A percentile compares a stretch with the other conserved stretches of the same genome.
These are phyloP conservation scores for Fusarium foetens DNA, from an alignment of 2,329 filamentous ascomycete species.

Conservation along the genomic window DNA sequence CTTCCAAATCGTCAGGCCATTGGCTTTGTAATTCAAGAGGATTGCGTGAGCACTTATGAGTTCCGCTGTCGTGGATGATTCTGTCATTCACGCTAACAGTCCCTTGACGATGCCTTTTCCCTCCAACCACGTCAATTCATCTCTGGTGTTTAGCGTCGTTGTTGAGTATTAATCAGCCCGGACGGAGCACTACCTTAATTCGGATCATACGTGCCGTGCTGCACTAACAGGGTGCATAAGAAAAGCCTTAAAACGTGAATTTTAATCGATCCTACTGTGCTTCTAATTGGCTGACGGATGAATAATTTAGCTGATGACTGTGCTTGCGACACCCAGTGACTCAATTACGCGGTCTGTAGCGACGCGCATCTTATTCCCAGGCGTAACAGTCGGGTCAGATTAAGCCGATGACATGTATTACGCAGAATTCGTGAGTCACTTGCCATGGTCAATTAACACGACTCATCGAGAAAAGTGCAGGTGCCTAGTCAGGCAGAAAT, in stretches of 20 bases:
- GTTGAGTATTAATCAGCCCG: not conserved
- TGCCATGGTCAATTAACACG: not conserved
- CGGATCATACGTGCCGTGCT: conserved; percentile 3
- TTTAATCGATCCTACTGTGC: no score
- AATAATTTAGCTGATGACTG: not conserved
- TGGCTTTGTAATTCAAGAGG: not conserved
- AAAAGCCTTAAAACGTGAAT: not conserved
- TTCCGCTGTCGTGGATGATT: not conserved
- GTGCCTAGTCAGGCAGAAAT: not conserved
- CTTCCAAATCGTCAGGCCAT: not conserved
- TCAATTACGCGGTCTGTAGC: conserved; percentile 12
- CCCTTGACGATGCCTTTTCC: not conserved
- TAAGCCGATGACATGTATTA: conserved; percentile 2
- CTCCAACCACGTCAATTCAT: not conserved
- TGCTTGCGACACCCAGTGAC: conserved; percentile 9
- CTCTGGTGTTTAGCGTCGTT: not conserved
- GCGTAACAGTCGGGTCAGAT: conserved; percentile 2
- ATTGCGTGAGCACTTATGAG: conserved; percentile 11
- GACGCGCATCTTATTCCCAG: not conserved
- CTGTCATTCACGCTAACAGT: not conserved
- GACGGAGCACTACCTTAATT: not conserved
- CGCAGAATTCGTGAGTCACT: conserved; percentile 7
- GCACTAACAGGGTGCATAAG: not conserved
- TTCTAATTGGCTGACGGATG: not conserved
- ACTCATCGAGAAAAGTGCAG: not conserved